phyloP scores from a whole-genome alignment of 495 filamentous ascomycete species.

The Penicillium subrubescens region DNA sequence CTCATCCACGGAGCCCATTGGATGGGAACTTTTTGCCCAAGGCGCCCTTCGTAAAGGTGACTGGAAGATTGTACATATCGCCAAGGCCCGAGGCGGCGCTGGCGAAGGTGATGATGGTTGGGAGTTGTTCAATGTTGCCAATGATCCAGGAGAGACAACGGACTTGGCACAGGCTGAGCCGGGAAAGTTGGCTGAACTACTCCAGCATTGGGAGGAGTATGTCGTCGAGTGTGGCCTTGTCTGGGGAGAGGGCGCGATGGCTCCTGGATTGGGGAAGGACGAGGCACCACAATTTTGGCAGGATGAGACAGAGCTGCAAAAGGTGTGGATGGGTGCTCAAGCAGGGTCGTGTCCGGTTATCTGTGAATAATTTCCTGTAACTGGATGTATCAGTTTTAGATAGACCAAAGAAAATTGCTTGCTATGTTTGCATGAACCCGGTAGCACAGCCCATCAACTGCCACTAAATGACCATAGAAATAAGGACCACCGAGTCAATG shows the following conservation, averaged over 20 bases:
- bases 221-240: slow-evolving; percentile 24
- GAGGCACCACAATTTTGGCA: slow-evolving; percentile 22
- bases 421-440: background rate
- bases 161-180: slow-evolving; percentile 34
- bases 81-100: slow-evolving; percentile 27
- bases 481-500: no score
- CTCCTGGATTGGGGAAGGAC: slow-evolving; percentile 8
- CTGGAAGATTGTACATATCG: slow-evolving; percentile 29
- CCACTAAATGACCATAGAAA: no score
- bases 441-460: no score
- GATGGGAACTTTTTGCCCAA: slow-evolving; percentile 32
- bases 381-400: background rate
- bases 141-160: slow-evolving; percentile 43
- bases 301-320: slow-evolving; percentile 21
- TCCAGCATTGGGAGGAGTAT: slow-evolving; percentile 44
- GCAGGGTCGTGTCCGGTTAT: background rate
- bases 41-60: slow-evolving; percentile 27
- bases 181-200: slow-evolving; percentile 34
- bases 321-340: slow-evolving; percentile 17
- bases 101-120: slow-evolving; percentile 14
- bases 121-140: slow-evolving; percentile 33
- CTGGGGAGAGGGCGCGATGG: slow-evolving; percentile 17
- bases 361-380: background rate
- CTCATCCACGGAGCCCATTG: slow-evolving; percentile 15
- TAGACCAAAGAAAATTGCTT: background rate